Evolutionary conservation across 331 rosid species (phyloP).

Genomic region (Malus hybrid): DNA sequence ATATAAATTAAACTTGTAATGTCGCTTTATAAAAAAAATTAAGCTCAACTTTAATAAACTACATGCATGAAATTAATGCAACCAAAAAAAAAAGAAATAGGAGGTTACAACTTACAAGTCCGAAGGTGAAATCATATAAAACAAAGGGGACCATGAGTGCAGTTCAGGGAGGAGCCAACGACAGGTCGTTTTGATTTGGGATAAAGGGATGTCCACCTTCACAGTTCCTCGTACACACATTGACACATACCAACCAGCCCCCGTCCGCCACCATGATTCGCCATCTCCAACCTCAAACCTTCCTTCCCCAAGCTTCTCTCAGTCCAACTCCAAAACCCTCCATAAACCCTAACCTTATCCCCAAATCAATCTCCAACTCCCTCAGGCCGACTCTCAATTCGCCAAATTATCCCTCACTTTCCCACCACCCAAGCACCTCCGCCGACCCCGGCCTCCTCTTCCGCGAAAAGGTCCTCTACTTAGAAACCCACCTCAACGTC

Average conservation of each 20-base stretch:
- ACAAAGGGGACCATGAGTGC: too few relatives aligned
- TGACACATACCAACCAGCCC: too few relatives aligned
- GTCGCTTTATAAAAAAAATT: too few relatives aligned
- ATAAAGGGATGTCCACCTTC: neutral
- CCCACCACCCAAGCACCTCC: slow-evolving; percentile 24
- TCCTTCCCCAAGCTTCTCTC: slow-evolving; percentile 10
- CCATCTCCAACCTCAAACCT: slow-evolving; percentile 7
- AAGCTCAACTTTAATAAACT: too few relatives aligned
- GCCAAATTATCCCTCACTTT: slow-evolving; percentile 6
- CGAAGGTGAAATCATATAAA: too few relatives aligned
- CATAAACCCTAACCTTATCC: slow-evolving; percentile 21
- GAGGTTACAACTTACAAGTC: too few relatives aligned
- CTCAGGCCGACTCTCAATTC: neutral
- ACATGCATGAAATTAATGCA: too few relatives aligned
- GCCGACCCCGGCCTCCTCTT: slow-evolving; percentile 57
- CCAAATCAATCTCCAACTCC: neutral
- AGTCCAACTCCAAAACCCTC: slow-evolving; percentile 18
- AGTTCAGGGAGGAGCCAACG: neutral
- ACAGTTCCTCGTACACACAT: neutral
- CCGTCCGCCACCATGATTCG: slow-evolving; percentile 1
- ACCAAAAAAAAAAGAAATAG: too few relatives aligned
- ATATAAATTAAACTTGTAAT: too few relatives aligned
- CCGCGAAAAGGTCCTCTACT: slow-evolving; percentile 62
- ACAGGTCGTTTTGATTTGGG: neutral
- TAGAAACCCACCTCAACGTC: slow-evolving; percentile 49